These are phyloP conservation scores for Aspergillus tanneri DNA, from an alignment of 2,329 filamentous ascomycete species.

Conservation along the genomic window DNA sequence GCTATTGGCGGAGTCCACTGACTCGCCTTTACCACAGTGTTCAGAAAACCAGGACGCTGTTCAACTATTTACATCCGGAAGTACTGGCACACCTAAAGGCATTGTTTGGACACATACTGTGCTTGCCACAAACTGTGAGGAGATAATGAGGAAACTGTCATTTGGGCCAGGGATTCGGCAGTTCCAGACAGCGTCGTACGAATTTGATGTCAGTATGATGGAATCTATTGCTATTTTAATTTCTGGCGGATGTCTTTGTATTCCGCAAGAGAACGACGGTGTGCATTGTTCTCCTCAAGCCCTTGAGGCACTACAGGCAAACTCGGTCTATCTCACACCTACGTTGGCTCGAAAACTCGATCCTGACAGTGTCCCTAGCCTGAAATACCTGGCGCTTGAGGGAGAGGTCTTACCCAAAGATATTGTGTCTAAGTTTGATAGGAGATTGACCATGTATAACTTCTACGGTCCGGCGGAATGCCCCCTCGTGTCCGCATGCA, in stretches of 20 bases:
- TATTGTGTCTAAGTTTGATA: not conserved
- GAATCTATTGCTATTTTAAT: not conserved
- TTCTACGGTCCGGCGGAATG: not conserved
- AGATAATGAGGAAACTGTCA: not conserved
- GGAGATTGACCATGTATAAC: not conserved
- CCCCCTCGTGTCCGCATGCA: not conserved
- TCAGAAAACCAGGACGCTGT: not conserved
- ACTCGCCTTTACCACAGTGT: not conserved
- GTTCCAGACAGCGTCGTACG: not conserved
- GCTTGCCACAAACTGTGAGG: not conserved
- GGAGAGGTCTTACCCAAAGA: not conserved
- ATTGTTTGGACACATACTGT: not conserved
- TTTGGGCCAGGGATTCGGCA: not conserved
- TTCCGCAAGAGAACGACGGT: not conserved
- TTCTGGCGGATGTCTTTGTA: not conserved
- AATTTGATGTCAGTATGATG: conserved; percentile 1
- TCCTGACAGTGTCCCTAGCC: not conserved
- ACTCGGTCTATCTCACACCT: not conserved
- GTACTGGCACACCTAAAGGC: no score
- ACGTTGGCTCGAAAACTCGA: not conserved
- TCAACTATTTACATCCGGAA: not conserved
- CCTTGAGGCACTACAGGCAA: not conserved
- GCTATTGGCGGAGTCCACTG: not conserved
- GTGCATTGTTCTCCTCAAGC: not conserved
- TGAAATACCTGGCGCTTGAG: not conserved